Percentiles rank a stretch among this genome's conserved stretches.
Evolutionary conservation across 768 basidiomycete species (phyloP).

Genomic region (Tricholomella constricta): DNA sequence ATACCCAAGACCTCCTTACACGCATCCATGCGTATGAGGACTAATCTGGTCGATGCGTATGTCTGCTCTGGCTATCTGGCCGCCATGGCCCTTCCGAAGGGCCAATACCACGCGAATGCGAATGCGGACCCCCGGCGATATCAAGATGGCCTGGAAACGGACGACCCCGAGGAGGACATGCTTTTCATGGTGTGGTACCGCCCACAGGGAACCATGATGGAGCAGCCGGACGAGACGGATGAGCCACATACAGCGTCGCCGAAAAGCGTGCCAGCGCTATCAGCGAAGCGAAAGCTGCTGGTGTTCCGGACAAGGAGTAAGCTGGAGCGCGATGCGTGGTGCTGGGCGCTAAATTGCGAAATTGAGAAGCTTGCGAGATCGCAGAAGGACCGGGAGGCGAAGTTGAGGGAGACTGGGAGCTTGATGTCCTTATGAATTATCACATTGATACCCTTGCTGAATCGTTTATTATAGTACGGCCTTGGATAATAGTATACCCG

Average conservation of each 20-base stretch:
- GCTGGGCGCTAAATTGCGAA: conserved; percentile 89
- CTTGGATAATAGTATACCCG: conserved; percentile 5
- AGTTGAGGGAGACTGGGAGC: conserved; percentile 64
- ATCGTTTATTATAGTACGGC: too few species aligned
- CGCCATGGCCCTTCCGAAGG: conserved; percentile 60
- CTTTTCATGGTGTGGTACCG: conserved; percentile 82
- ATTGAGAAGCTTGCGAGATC: conserved; percentile 78
- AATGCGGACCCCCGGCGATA: conserved; percentile 70
- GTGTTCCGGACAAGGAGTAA: conserved; percentile 78
- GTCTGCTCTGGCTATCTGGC: conserved; percentile 87
- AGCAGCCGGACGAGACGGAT: conserved; percentile 22
- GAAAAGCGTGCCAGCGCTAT: conserved; percentile 49
- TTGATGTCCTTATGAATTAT: conserved; percentile 38
- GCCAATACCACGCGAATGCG: conserved; percentile 61
- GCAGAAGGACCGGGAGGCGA: conserved; percentile 64
- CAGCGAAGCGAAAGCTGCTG: conserved; percentile 57
- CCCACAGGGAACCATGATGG: conserved; percentile 31
- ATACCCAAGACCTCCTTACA: conserved; percentile 60
- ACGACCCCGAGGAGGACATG: conserved; percentile 87
- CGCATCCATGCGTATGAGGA: conserved; percentile 51
- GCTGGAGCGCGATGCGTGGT: conserved; percentile 93
- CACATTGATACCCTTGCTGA: conserved; percentile 13
- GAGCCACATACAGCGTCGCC: conserved; percentile 24
- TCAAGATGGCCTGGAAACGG: conserved; percentile 85
- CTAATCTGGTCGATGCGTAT: conserved; percentile 74